These are phyloP conservation scores for Stramenopiles sp. DNA, from an alignment of 352 stramenopile genomes.

Conservation along the genomic window DNA sequence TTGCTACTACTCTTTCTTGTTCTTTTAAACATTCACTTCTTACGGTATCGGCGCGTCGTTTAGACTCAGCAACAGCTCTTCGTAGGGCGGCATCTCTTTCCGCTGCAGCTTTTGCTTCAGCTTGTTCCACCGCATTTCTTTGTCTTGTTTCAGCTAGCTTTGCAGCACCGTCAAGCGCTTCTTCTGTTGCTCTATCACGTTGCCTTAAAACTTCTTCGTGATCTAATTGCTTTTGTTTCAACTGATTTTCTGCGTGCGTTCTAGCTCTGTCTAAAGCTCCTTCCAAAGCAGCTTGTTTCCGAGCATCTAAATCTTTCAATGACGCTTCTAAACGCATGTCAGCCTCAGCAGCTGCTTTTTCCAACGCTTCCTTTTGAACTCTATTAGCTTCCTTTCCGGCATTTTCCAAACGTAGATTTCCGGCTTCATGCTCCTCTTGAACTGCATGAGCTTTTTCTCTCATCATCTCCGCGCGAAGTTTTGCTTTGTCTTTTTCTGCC, in stretches of 20 bases:
- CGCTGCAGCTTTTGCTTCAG: neutral
- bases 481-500: neutral
- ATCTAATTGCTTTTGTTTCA: slow-evolving; percentile 1
- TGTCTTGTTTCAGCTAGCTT: neutral
- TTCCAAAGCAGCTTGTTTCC: neutral
- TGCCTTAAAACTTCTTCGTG: neutral
- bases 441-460: neutral
- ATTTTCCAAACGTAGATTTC: neutral
- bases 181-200: neutral
- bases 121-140: neutral
- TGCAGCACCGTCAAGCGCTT: neutral
- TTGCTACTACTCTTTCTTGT: neutral
- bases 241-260: neutral
- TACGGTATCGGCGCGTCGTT: neutral
- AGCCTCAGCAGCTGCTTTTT: slow-evolving; percentile 13
- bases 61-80: slow-evolving; percentile 1
- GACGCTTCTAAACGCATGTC: neutral
- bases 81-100: neutral
- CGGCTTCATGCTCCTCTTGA: neutral
- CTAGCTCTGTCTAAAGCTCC: neutral
- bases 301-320: neutral
- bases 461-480: neutral
- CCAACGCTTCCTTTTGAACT: slow-evolving; percentile 16
- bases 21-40: neutral
- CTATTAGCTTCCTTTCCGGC: slow-evolving; percentile 10